Evolutionary conservation across 371 early-diverging fungal species (phyloP), one percentile per base, ranked within the genome.

Genomic region (Chytridium lagenaria): DNA sequence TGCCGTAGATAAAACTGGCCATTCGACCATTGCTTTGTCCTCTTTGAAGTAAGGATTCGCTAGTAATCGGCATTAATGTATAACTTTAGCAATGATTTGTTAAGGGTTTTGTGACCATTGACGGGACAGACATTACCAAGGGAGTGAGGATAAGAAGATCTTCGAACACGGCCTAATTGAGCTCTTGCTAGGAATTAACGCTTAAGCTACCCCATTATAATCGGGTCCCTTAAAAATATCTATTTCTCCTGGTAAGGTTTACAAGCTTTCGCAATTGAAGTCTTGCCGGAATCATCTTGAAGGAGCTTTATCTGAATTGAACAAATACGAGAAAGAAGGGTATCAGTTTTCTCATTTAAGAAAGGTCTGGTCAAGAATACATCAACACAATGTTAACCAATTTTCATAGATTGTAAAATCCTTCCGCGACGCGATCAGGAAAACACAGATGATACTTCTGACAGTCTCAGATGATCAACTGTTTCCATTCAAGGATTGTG

Each of bases 31-130:
- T 26, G 55, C 55, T 15, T 26, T 52, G n/a, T 52, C 55, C 7
- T 52, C 55, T 5, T 26, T 26, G n/a, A 52, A 52, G 55, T 52
- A 44, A 44, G n/a, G n/a, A n/a, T 44, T 44, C 12, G 5, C 26
- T 26, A 26, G n/a, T 52, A 5, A 52, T 26, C 55, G n/a, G 23
- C 5, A 15, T 52, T 26, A 12, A 52, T 10, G 5, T 5, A 19
- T 66, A 22, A 66, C 30, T n/a, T 16, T 39, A 66, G 67, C 67
- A 37, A 44, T 16, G 80, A 78, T 36, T 50, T 19, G 61, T 82
- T 1, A 82, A 82, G 69, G 82, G 82, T 1, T 77, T 80, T 50
- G 73, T 82, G n/a, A 78, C 78, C n/a, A 63, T 82, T 12, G 74
- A 80, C 55, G 82, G 82, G 22, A 33, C 70, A 2, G 52, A 52